phyloP scores from a whole-genome alignment of 331 rosid species.

The Stylosanthes scabra region DNA sequence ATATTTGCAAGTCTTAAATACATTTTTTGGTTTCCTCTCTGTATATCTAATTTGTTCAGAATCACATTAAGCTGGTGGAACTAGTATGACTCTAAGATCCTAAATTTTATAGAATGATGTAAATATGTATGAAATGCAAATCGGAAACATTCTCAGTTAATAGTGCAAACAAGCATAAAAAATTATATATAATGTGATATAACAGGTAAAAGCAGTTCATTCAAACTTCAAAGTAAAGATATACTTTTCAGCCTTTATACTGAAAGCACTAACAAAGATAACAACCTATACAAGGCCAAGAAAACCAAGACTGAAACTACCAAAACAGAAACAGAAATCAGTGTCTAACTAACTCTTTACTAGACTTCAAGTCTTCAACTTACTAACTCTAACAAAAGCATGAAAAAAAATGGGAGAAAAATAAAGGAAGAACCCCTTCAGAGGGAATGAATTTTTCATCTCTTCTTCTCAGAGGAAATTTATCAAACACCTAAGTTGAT shows the following conservation, averaged over 20 bases:
- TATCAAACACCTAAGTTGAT: too few relatives aligned
- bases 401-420: too few relatives aligned
- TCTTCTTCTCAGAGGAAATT: too few relatives aligned
- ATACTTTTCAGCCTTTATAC: conserved; percentile 73
- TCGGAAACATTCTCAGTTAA: not conserved
- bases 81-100: conserved; percentile 27
- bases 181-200: not conserved
- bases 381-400: too few relatives aligned
- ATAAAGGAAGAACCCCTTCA: too few relatives aligned
- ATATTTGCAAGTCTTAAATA: conserved; percentile 9
- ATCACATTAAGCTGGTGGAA: conserved; percentile 16
- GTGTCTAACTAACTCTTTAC: too few relatives aligned
- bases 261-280: too few relatives aligned
- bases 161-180: conserved; percentile 15
- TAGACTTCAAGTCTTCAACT: too few relatives aligned
- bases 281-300: too few relatives aligned
- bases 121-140: not conserved
- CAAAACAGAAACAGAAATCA: too few relatives aligned
- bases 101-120: conserved; percentile 4
- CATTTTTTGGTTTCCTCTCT: conserved; percentile 7
- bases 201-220: conserved; percentile 1
- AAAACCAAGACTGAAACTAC: too few relatives aligned
- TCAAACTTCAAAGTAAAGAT: conserved; percentile 17
- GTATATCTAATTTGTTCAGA: conserved; percentile 8
- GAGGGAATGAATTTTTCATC: too few relatives aligned